Conservation (phyloP, 2,329 filamentous ascomycete genomes). For the Elsinoe ampelina region DNA sequence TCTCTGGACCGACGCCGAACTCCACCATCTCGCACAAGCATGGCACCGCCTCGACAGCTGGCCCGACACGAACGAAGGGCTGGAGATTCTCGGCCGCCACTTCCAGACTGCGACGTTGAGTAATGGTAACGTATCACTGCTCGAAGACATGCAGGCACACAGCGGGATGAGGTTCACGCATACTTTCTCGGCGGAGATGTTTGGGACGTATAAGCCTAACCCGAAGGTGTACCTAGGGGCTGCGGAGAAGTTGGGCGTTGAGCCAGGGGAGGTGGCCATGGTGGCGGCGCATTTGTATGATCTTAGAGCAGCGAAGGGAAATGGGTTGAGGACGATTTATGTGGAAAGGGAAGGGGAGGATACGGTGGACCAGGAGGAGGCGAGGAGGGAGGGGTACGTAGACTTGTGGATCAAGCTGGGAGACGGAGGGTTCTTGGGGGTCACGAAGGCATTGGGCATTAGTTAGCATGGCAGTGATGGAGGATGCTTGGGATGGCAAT, state of each 20-base stretch:
- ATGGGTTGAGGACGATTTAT: constrained; percentile 63
- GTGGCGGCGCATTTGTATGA: constrained; percentile 68
- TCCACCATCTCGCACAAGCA: constrained; percentile 42
- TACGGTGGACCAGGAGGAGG: constrained; percentile 44
- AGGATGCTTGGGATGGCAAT: neutral
- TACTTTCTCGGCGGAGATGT: constrained; percentile 60
- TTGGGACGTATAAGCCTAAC: constrained; percentile 65
- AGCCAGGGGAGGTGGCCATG: constrained; percentile 58
- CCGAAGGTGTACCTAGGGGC: constrained; percentile 61
- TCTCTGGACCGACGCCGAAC: constrained; percentile 44
- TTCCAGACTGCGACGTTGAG: constrained; percentile 59
- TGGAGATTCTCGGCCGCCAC: constrained; percentile 43
- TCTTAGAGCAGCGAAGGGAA: constrained; percentile 53
- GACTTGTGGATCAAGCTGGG: constrained; percentile 51
- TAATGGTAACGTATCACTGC: constrained; percentile 62
- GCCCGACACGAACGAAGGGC: constrained; percentile 52
- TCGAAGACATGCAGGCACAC: constrained; percentile 53
- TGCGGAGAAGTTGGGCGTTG: constrained; percentile 46
- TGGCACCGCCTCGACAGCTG: constrained; percentile 69
- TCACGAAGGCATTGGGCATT: constrained; percentile 33
- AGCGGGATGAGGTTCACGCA: constrained; percentile 53
- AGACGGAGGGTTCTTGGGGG: constrained; percentile 41
- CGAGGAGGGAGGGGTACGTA: constrained; percentile 50
- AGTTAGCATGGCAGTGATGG: neutral
- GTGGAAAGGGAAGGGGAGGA: constrained; percentile 62